phyloP scores from a whole-genome alignment of 306 rosid species.

The Purshia tridentata region DNA sequence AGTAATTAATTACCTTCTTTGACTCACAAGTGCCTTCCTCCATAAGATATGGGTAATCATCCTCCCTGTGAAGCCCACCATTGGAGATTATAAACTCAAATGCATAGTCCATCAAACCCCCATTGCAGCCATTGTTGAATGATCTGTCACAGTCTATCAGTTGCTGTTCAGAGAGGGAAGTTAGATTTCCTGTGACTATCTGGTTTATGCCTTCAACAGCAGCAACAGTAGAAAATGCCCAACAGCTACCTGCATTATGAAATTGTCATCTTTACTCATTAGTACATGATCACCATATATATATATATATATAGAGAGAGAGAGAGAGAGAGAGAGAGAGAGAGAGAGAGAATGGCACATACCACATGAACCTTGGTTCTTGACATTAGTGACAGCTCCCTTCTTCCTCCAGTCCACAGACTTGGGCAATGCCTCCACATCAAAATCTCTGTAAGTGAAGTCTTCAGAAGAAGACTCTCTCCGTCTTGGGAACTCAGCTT shows the following conservation, averaged over 20 bases:
- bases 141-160: slow-evolving; percentile 45
- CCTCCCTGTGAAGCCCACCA: slow-evolving; percentile 49
- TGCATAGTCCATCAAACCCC: slow-evolving; percentile 49
- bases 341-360: slow-evolving; percentile 14
- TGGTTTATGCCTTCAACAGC: slow-evolving; percentile 53
- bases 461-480: slow-evolving; percentile 21
- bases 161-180: slow-evolving; percentile 51
- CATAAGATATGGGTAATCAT: slow-evolving; percentile 61
- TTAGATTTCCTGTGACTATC: slow-evolving; percentile 50
- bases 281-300: background rate
- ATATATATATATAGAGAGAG: background rate
- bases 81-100: slow-evolving; percentile 37
- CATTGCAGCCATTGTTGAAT: slow-evolving; percentile 49
- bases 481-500: slow-evolving; percentile 22
- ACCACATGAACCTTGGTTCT: slow-evolving; percentile 59
- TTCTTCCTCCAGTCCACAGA: slow-evolving; percentile 56
- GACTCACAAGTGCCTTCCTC: slow-evolving; percentile 80
- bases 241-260: slow-evolving; percentile 44
- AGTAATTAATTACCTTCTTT: slow-evolving; percentile 48
- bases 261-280: background rate
- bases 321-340: slow-evolving; percentile 16
- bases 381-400: slow-evolving; percentile 51
- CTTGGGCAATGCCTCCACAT: slow-evolving; percentile 38
- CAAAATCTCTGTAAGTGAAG: slow-evolving; percentile 34
- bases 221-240: slow-evolving; percentile 58